Base-by-base conservation (phyloP, 169 alveolate species). In the Babesia gibsoni region DNA sequence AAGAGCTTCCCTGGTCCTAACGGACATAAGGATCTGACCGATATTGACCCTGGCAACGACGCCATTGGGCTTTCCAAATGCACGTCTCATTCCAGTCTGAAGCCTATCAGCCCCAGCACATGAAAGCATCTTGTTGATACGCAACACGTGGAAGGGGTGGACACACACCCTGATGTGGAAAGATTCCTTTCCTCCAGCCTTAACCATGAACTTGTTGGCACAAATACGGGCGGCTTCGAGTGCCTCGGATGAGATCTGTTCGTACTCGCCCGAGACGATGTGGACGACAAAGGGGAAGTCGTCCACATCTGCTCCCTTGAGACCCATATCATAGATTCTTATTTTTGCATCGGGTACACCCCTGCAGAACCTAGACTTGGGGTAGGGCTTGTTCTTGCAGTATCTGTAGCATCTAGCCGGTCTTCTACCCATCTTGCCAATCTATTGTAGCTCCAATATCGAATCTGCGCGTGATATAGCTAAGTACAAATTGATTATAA, bases 71-170 rank as follows among this genome's bases (percentile, higher is more conserved):
- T 98, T 98, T 58, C 99, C 99, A 83, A 93, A 98, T 69, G 99
- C 99, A 33, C 99, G 98, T 82, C 99, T 94, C 99, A 98, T 98
- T 82, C 99, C 99, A n/a, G 98, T 93, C 83, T 96, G 98, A 52
- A 96, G 97, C 89, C 99, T 91, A 94, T 97, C 99, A 37, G 99
- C 99, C 57, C 99, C 99, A 37, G 99, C 99, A 88, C 99, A 98
- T 45, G 99, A 95, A 92, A 98, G 98, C 99, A 97, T 98, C 83
- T 98, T 98, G 93, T 98, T 98, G 90, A 98, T 96, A 72, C 99
- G 96, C 70, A 96, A 89, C 64, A 98, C 99, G 91, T 98, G 99
- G 98, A 96, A 97, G 22, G 99, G 99, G 83, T 98, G 99, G 6
- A 94, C 98, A 79, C 99, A 92, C 63, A 96, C 92, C 82, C 99